These are phyloP conservation scores for Gamarada debralockiae DNA, from an alignment of 495 filamentous ascomycete genomes.

Conservation along the genomic window DNA sequence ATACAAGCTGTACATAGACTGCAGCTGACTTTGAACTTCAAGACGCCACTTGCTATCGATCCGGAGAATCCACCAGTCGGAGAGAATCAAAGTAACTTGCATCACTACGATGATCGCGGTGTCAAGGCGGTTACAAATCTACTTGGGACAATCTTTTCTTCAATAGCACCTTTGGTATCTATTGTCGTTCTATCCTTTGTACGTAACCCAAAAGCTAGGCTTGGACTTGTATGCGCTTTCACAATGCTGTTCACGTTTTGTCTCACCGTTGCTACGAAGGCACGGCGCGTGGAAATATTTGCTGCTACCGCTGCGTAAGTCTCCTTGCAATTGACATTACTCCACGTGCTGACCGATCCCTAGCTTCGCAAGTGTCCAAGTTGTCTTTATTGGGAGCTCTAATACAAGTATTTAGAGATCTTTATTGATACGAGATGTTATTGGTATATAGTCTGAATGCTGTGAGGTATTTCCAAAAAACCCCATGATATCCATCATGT, in stretches of 20 bases:
- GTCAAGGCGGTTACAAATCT: background rate
- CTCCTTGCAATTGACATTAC: background rate
- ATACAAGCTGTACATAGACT: background rate
- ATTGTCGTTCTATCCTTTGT: slow-evolving; percentile 8
- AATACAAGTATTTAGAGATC: slow-evolving; percentile 2
- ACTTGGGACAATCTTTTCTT: slow-evolving; percentile 6
- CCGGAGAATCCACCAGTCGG: background rate
- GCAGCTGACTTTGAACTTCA: background rate
- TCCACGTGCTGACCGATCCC: background rate
- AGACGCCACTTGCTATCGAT: slow-evolving; percentile 4
- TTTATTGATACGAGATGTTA: background rate
- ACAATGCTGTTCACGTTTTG: slow-evolving; percentile 2
- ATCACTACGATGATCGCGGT: slow-evolving; percentile 3
- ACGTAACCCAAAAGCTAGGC: background rate
- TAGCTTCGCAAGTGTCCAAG: slow-evolving; percentile 11
- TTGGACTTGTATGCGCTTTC: slow-evolving; percentile 9
- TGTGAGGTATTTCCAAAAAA: no score
- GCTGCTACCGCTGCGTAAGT: slow-evolving; percentile 4
- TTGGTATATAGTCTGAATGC: no score
- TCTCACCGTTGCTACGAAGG: slow-evolving; percentile 6
- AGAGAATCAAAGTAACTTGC: slow-evolving; percentile 3
- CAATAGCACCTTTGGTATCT: slow-evolving; percentile 4
- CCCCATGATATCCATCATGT: background rate
- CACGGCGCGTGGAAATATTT: slow-evolving; percentile 2
- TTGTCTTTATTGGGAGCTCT: slow-evolving; percentile 9